Percentiles rank a stretch among this genome's conserved stretches.
Conservation (phyloP, 2,329 filamentous ascomycete genomes). For the Chaetomiaceae sp. region DNA sequence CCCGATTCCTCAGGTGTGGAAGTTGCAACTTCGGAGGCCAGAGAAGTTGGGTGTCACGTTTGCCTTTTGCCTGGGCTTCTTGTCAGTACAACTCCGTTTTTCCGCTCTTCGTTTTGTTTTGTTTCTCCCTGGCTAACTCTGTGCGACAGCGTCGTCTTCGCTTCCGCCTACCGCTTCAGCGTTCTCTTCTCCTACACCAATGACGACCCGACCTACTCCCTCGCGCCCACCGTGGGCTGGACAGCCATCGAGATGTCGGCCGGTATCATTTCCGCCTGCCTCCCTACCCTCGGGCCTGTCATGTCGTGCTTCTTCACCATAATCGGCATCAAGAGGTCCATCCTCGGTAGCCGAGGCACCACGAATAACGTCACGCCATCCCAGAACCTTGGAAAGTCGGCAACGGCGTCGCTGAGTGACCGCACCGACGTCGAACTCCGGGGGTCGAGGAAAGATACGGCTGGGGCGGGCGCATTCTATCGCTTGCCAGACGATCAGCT, state of each 20-base stretch:
- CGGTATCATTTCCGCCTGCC: slow-evolving; percentile 50
- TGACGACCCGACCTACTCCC: slow-evolving; percentile 42
- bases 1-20: slow-evolving; percentile 21
- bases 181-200: slow-evolving; percentile 42
- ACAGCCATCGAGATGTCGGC: slow-evolving; percentile 46
- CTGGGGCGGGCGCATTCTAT: slow-evolving; percentile 30
- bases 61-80: slow-evolving; percentile 35
- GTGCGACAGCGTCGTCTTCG: slow-evolving; percentile 43
- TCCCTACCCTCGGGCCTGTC: slow-evolving; percentile 48
- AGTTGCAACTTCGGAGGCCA: slow-evolving; percentile 36
- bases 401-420: not conserved
- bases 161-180: slow-evolving; percentile 45
- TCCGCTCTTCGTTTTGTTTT: not conserved
- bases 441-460: not conserved
- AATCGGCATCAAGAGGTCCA: slow-evolving; percentile 41
- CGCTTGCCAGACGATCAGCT: slow-evolving; percentile 32
- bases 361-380: not conserved
- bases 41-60: slow-evolving; percentile 43
- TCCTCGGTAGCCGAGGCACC: slow-evolving; percentile 24
- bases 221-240: slow-evolving; percentile 45
- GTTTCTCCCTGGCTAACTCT: not conserved
- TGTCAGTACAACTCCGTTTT: slow-evolving; percentile 1
- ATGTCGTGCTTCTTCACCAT: slow-evolving; percentile 36
- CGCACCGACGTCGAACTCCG: slow-evolving; percentile 8
- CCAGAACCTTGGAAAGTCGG: slow-evolving; percentile 1